Percentiles rank a stretch among this genome's conserved stretches.
Evolutionary conservation across 768 basidiomycete species (phyloP).

Genomic region (Dacryopinax spathularia): DNA sequence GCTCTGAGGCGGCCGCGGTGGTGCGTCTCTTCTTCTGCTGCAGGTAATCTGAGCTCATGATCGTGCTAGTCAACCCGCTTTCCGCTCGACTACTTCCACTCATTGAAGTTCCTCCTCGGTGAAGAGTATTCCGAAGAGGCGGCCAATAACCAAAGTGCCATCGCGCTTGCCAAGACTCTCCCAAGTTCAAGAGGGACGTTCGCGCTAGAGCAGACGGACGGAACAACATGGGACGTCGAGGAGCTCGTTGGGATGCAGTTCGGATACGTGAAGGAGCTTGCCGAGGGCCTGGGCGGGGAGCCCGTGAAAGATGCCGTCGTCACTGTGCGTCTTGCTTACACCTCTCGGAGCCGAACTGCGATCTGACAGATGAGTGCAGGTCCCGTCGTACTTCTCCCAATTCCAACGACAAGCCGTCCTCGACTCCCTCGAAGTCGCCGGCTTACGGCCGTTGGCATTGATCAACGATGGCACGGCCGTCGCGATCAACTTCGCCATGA

Average conservation of each 20-base stretch:
- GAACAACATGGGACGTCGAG: constrained; percentile 62
- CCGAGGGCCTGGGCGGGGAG: constrained; percentile 60
- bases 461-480: constrained; percentile 89
- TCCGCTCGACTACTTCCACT: constrained; percentile 73
- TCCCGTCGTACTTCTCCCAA: constrained; percentile 81
- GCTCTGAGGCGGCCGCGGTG: constrained; percentile 73
- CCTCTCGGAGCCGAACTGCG: background rate
- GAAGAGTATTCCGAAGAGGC: constrained; percentile 34
- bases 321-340: constrained; percentile 32
- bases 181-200: constrained; percentile 48
- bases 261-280: constrained; percentile 75
- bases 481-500: constrained; percentile 98
- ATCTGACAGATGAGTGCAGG: constrained; percentile 10
- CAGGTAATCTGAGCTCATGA: background rate
- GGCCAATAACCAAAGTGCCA: constrained; percentile 14
- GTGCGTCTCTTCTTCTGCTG: constrained; percentile 34
- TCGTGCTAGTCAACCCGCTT: constrained; percentile 63
- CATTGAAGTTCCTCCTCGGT: constrained; percentile 71
- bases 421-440: constrained; percentile 86
- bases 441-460: constrained; percentile 65
- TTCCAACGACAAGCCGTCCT: constrained; percentile 82
- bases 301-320: constrained; percentile 71
- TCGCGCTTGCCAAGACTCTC: constrained; percentile 32
- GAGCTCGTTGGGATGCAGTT: constrained; percentile 93
- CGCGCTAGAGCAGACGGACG: constrained; percentile 39